Base-by-base conservation (phyloP, 192 early-diverging fungal genomes). In the Entomortierella parvispora region DNA sequence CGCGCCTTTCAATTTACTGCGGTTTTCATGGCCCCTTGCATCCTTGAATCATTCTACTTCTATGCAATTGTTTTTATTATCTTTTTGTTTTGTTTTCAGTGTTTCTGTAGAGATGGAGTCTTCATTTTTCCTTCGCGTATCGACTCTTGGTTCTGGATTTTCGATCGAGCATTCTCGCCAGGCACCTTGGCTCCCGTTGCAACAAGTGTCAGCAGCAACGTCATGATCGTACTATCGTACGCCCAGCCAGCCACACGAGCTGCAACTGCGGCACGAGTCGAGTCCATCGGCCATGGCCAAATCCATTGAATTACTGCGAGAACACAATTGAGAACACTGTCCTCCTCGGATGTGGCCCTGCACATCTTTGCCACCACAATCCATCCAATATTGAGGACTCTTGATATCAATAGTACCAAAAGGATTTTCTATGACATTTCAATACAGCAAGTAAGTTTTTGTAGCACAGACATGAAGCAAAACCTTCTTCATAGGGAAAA, bases 171-270 rank as follows among this genome's bases (percentile, higher is more conserved):
- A 9, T 40, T 40, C 7, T 40, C 37, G 12, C 7, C 12, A 5
- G 37, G 12, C 4, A 18, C 42, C 8, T 64, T 64, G 14, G 71
- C 71, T 33, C 71, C 71, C 18, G 33, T 47, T 18, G 20, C 26
- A 9, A 76, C 56, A 28, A 76, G 46, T 3, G 37, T 46, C 9
- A 42, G 33, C 14, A 76, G 40, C 10, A 76, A 26, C 11, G 25
- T 29, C 0, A 37, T 20, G 4, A 62, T 76, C n/a, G 37, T n/a
- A 40, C 22, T 10, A 34, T 76, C 71, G 20, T 67, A 65, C 7
- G 50, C n/a, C 71, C 64, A 76, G 22, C 58, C 71, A 8, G 59
- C 51, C 33, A 28, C 22, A 1, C 5, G 33, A 18, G 68, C 63
- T 2, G 46, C 2, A 0, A 17, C 31, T 14, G 17, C 11, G 44